Percentiles rank a stretch among this genome's conserved stretches.
Conservation (phyloP, 257 asterid species). For the Nicotiana obtusifolia region DNA sequence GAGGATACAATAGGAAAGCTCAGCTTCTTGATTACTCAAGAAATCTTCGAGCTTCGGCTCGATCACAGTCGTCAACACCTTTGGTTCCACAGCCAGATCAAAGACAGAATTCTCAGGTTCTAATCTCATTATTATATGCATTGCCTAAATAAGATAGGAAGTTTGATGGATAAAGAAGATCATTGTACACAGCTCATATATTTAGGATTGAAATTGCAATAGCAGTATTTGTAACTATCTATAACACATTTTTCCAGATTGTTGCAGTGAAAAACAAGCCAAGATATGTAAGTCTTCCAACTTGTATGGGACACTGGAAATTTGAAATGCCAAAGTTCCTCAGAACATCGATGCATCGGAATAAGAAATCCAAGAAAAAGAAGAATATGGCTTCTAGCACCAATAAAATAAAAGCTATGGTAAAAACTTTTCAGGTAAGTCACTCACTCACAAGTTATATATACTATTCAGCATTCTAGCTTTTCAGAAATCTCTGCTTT, state of each 20-base stretch:
- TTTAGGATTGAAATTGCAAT: too few relatives aligned
- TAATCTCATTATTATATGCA: neutral
- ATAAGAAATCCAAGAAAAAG: constrained; percentile 14
- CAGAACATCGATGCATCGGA: constrained; percentile 8
- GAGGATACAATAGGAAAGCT: constrained; percentile 44
- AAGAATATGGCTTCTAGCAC: constrained; percentile 8
- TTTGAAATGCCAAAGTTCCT: constrained; percentile 31
- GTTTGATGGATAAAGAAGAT: too few relatives aligned
- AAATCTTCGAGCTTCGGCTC: constrained; percentile 32
- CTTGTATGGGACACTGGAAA: constrained; percentile 41
- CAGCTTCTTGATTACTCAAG: constrained; percentile 44
- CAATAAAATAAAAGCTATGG: constrained; percentile 20
- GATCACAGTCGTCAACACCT: constrained; percentile 13
- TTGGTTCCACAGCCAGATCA: neutral
- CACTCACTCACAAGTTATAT: neutral
- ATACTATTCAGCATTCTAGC: neutral
- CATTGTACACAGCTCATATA: too few relatives aligned
- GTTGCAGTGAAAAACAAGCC: constrained; percentile 15
- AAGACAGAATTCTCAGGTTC: constrained; percentile 10
- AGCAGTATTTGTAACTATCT: neutral
- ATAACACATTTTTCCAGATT: constrained; percentile 16
- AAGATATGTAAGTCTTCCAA: constrained; percentile 17
- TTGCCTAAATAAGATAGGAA: neutral
- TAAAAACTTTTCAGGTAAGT: constrained; percentile 23
- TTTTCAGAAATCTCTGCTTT: too few relatives aligned